Conservation (phyloP, 129 eudicot genomes). For the Flaveria brownii region DNA sequence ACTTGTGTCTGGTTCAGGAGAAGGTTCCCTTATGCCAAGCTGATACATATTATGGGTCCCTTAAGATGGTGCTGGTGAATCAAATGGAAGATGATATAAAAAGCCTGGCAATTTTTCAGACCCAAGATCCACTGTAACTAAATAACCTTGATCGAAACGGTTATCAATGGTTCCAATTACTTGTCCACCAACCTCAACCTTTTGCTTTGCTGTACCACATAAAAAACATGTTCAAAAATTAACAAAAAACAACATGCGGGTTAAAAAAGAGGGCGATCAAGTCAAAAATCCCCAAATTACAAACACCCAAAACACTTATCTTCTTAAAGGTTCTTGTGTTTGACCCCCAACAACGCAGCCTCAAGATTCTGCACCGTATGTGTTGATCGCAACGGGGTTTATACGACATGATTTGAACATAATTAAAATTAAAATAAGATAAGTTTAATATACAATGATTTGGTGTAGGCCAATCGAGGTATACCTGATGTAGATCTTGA, state of each 20-base stretch:
- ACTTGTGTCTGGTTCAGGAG: slow-evolving; percentile 58
- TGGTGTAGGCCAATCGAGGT: too few species aligned
- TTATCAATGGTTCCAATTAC: slow-evolving; percentile 83
- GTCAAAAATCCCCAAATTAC: too few species aligned
- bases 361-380: too few species aligned
- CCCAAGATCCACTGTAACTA: slow-evolving; percentile 71
- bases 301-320: too few species aligned
- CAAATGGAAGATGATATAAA: slow-evolving; percentile 68
- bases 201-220: slow-evolving; percentile 45
- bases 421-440: too few species aligned
- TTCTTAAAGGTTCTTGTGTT: too few species aligned
- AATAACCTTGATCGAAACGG: slow-evolving; percentile 76
- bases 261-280: background rate
- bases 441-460: too few species aligned
- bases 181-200: slow-evolving; percentile 56
- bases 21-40: slow-evolving; percentile 57
- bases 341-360: too few species aligned
- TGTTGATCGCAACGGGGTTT: too few species aligned
- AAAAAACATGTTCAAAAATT: background rate
- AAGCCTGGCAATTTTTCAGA: slow-evolving; percentile 75
- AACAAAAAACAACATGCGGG: background rate
- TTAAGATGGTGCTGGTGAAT: slow-evolving; percentile 39
- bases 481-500: too few species aligned
- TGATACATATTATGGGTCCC: slow-evolving; percentile 53
- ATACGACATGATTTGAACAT: too few species aligned